These are phyloP conservation scores for Basipetospora chlamydospora DNA, from an alignment of 2,329 filamentous ascomycete genomes.

Conservation along the genomic window DNA sequence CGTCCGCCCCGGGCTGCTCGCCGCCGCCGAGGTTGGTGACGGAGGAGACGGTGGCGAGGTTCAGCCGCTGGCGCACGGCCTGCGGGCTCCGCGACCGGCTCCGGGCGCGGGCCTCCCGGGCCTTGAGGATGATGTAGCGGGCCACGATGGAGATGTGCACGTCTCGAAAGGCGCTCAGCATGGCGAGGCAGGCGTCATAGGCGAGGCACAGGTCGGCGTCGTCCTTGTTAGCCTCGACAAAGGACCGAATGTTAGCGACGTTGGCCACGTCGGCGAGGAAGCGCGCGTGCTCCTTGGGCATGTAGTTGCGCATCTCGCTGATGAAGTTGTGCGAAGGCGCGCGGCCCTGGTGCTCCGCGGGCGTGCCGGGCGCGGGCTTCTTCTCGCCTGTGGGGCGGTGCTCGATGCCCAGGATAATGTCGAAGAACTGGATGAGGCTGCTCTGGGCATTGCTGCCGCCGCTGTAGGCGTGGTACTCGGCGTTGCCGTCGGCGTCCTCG, in stretches of 20 bases:
- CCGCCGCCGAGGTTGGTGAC: too few species aligned
- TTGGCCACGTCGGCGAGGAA: constrained; percentile 70
- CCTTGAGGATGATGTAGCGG: constrained; percentile 86
- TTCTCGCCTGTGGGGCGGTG: constrained; percentile 79
- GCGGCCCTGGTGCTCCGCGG: constrained; percentile 21
- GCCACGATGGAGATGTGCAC: constrained; percentile 95
- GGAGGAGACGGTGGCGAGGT: constrained; percentile 47
- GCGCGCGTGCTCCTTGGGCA: constrained; percentile 82
- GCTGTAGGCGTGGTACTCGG: constrained; percentile 68
- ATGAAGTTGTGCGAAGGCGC: constrained; percentile 65
- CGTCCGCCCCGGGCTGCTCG: too few species aligned
- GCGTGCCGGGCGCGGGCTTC: constrained; percentile 18
- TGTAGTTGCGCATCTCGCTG: constrained; percentile 90
- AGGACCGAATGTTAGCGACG: constrained; percentile 78
- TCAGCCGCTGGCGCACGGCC: constrained; percentile 33
- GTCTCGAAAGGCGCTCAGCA: constrained; percentile 59
- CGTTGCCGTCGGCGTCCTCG: constrained; percentile 57
- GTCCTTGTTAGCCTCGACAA: constrained; percentile 47
- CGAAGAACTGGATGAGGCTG: constrained; percentile 94
- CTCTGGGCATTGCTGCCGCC: constrained; percentile 96
- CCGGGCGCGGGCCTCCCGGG: constrained; percentile 54
- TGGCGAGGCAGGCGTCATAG: constrained; percentile 77
- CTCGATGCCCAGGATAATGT: constrained; percentile 76
- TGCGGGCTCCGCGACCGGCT: constrained; percentile 45
- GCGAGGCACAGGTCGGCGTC: constrained; percentile 59